Evolutionary conservation across 2,329 filamentous ascomycete genomes (phyloP).

Genomic region (Microcyclospora tardicrescens): DNA sequence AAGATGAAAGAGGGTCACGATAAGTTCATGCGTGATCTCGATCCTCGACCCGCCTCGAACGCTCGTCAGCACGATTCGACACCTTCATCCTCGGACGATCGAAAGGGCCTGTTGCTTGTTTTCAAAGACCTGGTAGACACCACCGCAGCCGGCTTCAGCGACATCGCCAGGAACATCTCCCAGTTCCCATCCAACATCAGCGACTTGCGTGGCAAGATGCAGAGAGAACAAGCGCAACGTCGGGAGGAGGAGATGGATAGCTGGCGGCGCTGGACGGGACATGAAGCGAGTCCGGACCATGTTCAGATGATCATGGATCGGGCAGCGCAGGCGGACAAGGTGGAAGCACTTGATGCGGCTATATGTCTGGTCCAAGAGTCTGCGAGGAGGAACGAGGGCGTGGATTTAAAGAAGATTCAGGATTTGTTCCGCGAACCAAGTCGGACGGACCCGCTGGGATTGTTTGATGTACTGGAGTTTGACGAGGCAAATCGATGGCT

Average conservation of each 20-base stretch:
- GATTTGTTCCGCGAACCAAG: constrained; percentile 15
- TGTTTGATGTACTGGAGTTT: no score
- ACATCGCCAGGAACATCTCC: constrained; percentile 26
- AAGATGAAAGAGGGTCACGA: constrained; percentile 6
- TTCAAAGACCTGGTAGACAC: constrained; percentile 50
- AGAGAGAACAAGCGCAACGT: constrained; percentile 10
- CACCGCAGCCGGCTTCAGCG: constrained; percentile 38
- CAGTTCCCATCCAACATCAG: constrained; percentile 36
- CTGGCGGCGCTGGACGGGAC: constrained; percentile 16
- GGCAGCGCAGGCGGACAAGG: constrained; percentile 6
- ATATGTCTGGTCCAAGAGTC: constrained; percentile 14
- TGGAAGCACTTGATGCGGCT: constrained; percentile 10
- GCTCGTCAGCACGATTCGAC: neutral
- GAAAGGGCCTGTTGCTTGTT: constrained; percentile 42
- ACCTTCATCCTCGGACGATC: constrained; percentile 14
- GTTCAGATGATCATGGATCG: constrained; percentile 7
- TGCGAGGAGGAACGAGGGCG: constrained; percentile 11
- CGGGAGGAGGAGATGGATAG: constrained; percentile 14
- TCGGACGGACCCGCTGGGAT: no score
- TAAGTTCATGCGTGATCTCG: constrained; percentile 5
- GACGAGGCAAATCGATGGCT: constrained; percentile 14
- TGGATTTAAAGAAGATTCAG: constrained; percentile 13
- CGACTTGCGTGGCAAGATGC: constrained; percentile 14
- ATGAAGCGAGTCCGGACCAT: constrained; percentile 12
- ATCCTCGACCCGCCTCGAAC: neutral